A percentile compares a stretch with the other conserved stretches of the same genome.
Conservation (phyloP, 1,284 basidiomycete genomes). For the Microbotryum scabiosae region DNA sequence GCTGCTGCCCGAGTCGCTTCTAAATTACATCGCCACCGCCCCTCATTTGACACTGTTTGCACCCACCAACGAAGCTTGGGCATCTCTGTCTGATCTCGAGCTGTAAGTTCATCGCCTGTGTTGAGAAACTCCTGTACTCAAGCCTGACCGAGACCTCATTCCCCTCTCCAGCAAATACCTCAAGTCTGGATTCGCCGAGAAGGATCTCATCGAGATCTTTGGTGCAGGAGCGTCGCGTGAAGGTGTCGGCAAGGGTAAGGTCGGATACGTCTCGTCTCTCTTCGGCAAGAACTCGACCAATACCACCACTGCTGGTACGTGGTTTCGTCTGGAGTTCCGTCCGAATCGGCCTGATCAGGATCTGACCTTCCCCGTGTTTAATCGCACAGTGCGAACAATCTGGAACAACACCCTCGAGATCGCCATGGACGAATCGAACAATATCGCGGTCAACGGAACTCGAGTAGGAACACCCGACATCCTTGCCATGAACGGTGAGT, state of each 20-base stretch:
- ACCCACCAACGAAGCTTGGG: constrained; percentile 74
- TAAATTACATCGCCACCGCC: constrained; percentile 29
- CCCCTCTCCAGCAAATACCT: constrained; percentile 63
- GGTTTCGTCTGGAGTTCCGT: neutral
- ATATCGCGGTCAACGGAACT: constrained; percentile 56
- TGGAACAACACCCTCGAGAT: constrained; percentile 61
- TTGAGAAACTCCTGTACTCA: neutral
- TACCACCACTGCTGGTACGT: neutral
- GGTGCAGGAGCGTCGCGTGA: constrained; percentile 52
- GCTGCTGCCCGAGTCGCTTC: constrained; percentile 37
- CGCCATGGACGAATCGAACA: constrained; percentile 45
- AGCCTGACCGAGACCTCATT: neutral
- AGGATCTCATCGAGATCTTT: constrained; percentile 67
- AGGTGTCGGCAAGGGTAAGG: constrained; percentile 13
- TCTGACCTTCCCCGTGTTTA: neutral
- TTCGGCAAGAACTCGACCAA: constrained; percentile 41
- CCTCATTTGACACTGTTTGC: constrained; percentile 80
- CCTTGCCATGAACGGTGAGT: constrained; percentile 73
- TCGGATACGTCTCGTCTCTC: constrained; percentile 31
- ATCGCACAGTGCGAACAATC: constrained; percentile 55
- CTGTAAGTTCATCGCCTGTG: constrained; percentile 5
- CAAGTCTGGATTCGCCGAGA: constrained; percentile 69
- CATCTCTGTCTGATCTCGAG: constrained; percentile 45
- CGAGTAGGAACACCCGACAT: constrained; percentile 61
- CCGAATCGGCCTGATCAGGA: neutral